These are phyloP conservation scores for Epichloe hybrida DNA, from an alignment of 2,329 filamentous ascomycete genomes.

Conservation along the genomic window DNA sequence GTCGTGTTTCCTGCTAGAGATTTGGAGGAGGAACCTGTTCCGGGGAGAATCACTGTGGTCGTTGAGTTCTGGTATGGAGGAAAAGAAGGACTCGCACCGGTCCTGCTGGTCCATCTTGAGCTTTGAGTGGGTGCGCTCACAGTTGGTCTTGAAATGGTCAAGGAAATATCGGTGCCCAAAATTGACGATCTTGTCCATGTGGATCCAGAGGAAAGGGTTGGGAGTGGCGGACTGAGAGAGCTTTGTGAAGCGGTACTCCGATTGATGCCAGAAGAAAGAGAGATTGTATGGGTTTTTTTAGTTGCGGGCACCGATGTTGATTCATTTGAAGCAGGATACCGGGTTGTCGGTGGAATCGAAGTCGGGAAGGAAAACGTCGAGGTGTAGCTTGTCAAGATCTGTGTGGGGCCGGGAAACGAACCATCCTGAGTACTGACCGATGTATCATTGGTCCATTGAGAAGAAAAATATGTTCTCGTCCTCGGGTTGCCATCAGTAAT, in stretches of 20 bases:
- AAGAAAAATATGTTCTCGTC: conserved; percentile 4
- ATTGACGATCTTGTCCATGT: conserved; percentile 1
- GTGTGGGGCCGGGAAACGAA: background rate
- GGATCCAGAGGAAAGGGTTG: background rate
- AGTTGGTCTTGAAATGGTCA: background rate
- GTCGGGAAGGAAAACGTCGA: background rate
- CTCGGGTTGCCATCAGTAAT: background rate
- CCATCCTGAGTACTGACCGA: background rate
- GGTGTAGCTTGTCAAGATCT: background rate
- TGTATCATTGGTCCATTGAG: conserved; percentile 3
- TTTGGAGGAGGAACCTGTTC: background rate
- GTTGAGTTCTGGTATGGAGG: conserved; percentile 4
- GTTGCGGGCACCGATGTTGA: background rate
- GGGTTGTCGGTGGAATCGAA: background rate
- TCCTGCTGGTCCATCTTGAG: background rate
- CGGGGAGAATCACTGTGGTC: conserved; percentile 10
- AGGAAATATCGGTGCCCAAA: background rate
- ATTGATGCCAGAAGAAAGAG: background rate
- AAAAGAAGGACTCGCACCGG: background rate
- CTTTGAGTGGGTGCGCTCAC: background rate
- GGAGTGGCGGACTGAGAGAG: background rate
- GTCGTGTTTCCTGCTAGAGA: background rate
- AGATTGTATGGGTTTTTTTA: background rate
- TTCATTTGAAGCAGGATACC: background rate
- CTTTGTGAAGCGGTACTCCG: background rate